Evolutionary conservation across 2,329 filamentous ascomycete genomes (phyloP).

Genomic region (Sporothrix brasiliensis): DNA sequence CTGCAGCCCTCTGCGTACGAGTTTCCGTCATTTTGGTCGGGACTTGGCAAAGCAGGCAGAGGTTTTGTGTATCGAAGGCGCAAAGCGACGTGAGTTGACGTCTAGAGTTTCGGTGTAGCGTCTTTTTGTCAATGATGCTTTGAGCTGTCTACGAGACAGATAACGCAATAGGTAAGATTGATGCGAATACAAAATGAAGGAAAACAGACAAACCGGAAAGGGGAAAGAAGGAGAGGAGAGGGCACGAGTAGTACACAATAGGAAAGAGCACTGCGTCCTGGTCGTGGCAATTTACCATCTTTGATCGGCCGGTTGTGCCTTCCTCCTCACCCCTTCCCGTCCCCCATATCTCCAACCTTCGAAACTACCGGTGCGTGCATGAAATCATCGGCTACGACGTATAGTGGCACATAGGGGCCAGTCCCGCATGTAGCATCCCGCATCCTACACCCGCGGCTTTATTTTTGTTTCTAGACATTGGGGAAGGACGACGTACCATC

Average conservation of each 20-base stretch:
- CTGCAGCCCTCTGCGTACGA: conserved; percentile 31
- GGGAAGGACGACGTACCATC: background rate
- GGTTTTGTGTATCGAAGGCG: background rate
- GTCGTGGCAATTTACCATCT: background rate
- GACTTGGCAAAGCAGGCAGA: too few species aligned
- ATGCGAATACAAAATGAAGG: background rate
- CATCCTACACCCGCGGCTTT: background rate
- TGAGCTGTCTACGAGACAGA: background rate
- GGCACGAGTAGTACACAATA: background rate
- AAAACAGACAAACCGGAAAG: background rate
- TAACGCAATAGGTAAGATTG: background rate
- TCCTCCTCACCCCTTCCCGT: conserved; percentile 10
- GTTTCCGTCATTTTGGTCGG: background rate
- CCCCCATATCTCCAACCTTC: conserved; percentile 9
- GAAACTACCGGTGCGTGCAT: conserved; percentile 9
- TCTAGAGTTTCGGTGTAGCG: background rate
- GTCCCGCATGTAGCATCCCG: conserved; percentile 9
- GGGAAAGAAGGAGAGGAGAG: background rate
- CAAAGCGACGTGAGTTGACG: background rate
- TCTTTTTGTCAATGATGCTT: background rate
- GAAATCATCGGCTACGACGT: background rate
- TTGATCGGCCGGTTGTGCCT: conserved; percentile 5
- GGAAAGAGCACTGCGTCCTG: conserved; percentile 4
- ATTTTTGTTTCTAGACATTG: background rate
- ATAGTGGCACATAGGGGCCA: background rate